Conservation (phyloP, 768 basidiomycete genomes). For the Lactarius trivialis region DNA sequence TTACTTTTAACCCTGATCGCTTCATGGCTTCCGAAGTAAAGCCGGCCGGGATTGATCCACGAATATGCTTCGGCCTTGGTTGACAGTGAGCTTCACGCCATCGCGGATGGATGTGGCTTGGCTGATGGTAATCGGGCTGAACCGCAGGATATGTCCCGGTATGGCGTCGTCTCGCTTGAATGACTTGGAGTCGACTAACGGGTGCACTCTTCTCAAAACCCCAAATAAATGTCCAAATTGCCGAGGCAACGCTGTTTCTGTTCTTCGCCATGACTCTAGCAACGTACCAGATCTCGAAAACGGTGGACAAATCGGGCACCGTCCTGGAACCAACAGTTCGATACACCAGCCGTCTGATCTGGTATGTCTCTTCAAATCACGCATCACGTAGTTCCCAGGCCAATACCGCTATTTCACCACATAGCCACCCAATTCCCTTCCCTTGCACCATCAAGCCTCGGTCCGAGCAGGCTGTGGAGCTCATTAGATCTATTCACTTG, state of each 20-base stretch:
- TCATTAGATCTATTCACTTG: conserved; percentile 17
- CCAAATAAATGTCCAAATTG: conserved; percentile 20
- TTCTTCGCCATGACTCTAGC: conserved; percentile 30
- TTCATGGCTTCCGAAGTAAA: conserved; percentile 25
- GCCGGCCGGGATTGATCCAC: conserved; percentile 26
- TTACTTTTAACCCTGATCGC: conserved; percentile 32
- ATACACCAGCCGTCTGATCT: conserved; percentile 26
- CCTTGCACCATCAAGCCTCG: conserved; percentile 29
- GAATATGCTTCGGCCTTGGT: conserved; percentile 30
- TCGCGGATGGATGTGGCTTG: background rate
- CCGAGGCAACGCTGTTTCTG: conserved; percentile 30
- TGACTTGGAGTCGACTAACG: background rate
- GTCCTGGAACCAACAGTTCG: conserved; percentile 26
- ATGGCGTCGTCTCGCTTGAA: background rate
- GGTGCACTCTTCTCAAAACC: background rate
- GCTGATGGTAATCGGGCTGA: background rate
- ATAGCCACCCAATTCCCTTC: conserved; percentile 28
- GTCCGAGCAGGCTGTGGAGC: conserved; percentile 24
- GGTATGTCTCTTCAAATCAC: conserved; percentile 20
- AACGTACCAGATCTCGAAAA: conserved; percentile 28
- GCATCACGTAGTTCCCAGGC: background rate
- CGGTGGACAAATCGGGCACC: conserved; percentile 26
- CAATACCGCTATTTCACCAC: background rate
- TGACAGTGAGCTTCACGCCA: conserved; percentile 21
- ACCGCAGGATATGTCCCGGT: background rate